Evolutionary conservation across 2,329 filamentous ascomycete species (phyloP), one percentile per base, ranked within the genome.

Genomic region (Sclerotinia subarctica): DNA sequence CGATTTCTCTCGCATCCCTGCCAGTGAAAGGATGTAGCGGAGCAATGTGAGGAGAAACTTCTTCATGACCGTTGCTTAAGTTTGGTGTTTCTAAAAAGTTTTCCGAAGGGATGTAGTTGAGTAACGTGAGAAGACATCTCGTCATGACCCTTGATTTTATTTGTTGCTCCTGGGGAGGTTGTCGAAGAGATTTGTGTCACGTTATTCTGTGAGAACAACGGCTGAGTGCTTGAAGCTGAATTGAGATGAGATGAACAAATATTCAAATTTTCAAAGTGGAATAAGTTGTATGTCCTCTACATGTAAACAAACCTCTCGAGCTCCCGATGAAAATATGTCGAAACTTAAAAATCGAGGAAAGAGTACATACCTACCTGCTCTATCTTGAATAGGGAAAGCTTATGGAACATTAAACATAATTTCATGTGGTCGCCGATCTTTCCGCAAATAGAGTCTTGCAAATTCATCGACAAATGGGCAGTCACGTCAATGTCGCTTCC

Each of bases 1-100:
- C 83, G 66, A 93, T 82, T 68, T 85, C 81, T 71, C 90, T 84
- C 24, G 86, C 85, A 76, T 89, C 82, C 71, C 81, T 79, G 46
- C 13, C 38, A 17, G 38, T 42, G 38, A 47, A 53, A 24, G 42
- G 29, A 52, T 67, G 56, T 44, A 52, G 54, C 8, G 52, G 26
- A n/a, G 47, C 19, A 47, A 21, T 47, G 6, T 42, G 38, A 42
- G 38, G 0, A 17, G 38, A 17, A 6, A 17, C 5, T 5, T 42
- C 15, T 15, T 42, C 6, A 42, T 42, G 38, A 42, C 38, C 38
- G 5, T 42, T 42, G 38, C 15, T 42, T 42, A 17, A 17, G 4
- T 17, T 42, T 42, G 15, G 4, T 17, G 38, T 5, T 42, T 42
- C 38, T 42, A 17, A 42, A 17, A 2, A 17, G 13, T 13, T 17